phyloP scores from a whole-genome alignment of 2,329 filamentous ascomycete genomes.

The Rutstroemia sp. region DNA sequence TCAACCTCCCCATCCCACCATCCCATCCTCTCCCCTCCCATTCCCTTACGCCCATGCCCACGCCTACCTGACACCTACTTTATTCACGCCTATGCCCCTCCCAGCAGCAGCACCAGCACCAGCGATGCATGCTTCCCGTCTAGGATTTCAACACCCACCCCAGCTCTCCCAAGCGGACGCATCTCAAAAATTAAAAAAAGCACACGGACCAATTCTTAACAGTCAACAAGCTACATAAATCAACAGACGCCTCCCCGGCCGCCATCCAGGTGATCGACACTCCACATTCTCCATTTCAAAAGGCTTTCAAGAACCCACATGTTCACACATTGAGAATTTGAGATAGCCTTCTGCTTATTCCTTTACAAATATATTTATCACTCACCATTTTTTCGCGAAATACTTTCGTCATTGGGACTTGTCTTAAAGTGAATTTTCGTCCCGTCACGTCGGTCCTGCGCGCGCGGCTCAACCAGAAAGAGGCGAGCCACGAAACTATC shows the following conservation, averaged over 20 bases:
- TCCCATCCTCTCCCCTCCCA: no score
- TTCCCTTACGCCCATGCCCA: no score
- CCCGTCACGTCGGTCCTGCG: no score
- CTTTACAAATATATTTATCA: background rate
- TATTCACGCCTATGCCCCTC: no score
- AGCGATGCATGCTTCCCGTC: no score
- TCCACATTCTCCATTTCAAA: slow-evolving; percentile 27
- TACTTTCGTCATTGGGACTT: background rate
- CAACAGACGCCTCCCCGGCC: slow-evolving; percentile 29
- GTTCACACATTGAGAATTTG: background rate
- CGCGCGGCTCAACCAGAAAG: no score
- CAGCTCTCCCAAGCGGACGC: background rate
- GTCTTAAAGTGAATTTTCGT: no score
- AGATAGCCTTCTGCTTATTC: background rate
- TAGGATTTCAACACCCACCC: no score
- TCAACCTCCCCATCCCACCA: no score
- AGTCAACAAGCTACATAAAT: slow-evolving; percentile 24
- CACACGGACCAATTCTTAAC: background rate
- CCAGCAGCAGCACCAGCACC: no score
- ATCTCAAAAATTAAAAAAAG: background rate
- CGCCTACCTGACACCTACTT: no score
- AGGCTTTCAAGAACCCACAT: background rate
- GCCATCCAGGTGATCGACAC: slow-evolving; percentile 34
- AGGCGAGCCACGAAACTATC: background rate
- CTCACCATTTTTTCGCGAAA: background rate